Evolutionary conservation across 2,329 filamentous ascomycete genomes (phyloP), one percentile per base, ranked within the genome.

Genomic region (Sodiomyces alkalinus): DNA sequence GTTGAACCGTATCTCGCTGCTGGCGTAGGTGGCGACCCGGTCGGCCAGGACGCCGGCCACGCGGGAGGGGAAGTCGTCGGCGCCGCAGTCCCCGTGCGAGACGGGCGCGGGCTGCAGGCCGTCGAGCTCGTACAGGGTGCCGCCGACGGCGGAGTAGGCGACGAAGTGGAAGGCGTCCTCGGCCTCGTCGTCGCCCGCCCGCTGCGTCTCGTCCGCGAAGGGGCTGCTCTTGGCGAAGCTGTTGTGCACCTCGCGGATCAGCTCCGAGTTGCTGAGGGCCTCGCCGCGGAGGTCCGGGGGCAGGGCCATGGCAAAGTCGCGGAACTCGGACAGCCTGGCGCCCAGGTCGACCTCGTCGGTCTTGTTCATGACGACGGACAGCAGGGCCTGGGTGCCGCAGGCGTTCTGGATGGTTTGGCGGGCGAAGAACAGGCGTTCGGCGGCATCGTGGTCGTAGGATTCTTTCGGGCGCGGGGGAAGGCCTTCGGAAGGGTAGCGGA

Each of bases 141-240:
- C 78, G 47, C 78, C 70, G 40, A 93, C 66, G 30, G 76, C 69
- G 7, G 83, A 86, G 56, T 98, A 98, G 18, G 86, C 90, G 44
- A 98, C 85, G 54, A 98, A 98, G 59, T 98, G 90, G 58, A 92
- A 98, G 17, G 87, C 81, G 47, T 96, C 90, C 44, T 92, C 85
- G 31, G 81, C 65, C 36, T 73, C 71, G 29, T 67, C 69, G 29
- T 67, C 69, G 10, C 69, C 68, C 8, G 72, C 61, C 8, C 76
- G 69, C 41, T 78, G 71, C 36, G 83, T 92, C 65, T 98, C 90
- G 52, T 93, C 85, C 30, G 81, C 75, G 48, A 98, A 98, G 3
- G 90, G 90, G 33, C 78, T 92, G 35, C 79, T 80, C 36, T 78
- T 68, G 23, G 86, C 82, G 53, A 94, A 93, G 36, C 79, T 80